Base-by-base conservation (phyloP, 164 flowering plant species). In the Vitis labrusca region DNA sequence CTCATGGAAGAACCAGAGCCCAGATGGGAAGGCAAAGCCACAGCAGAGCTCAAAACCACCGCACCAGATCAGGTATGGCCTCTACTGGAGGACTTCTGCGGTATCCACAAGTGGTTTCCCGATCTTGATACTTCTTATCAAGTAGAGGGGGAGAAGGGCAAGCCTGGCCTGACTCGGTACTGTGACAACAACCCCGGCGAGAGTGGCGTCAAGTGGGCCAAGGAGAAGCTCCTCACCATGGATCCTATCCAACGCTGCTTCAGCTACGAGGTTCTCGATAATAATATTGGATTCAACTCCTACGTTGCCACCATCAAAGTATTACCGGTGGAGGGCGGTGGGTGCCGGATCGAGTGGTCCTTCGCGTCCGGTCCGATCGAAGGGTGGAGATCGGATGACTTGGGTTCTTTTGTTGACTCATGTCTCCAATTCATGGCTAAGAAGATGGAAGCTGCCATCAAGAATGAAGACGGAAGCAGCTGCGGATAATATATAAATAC, bases 341-440 rank as follows among this genome's bases (percentile, higher is more conserved):
- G 86, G 55, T 83, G 89, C 71, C 15, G 12, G 81, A 80, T 88
- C 23, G 84, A 83, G 70, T 88, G 88, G 88, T 79, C 81, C 3
- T 88, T 83, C 23, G 59, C 16, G 10, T 71, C 79, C 13, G 85
- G 83, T 70, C 89, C 92, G 1, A 66, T 84, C 1, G 73, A 81
- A 44, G 87, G 89, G 3, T 67, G 73, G 84, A 74, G n/a, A 23
- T 49, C 49, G 10, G 84, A 82, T 8, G 80, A 69, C 61, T 71
- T 85, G 49, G 51, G 53, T 15, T 30, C 62, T 10, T 70, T 75
- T 32, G 14, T 76, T 63, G 78, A 85, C 0, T 10, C 14, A 1
- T 54, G 63, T 29, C 67, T 86, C 30, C 73, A 79, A 62, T 15
- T 14, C 14, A 81, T 83, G 82, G 80, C 76, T 1, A 53, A 66